Percentiles rank a stretch among this genome's conserved stretches.
These are phyloP conservation scores for Dipodascopsis tothii DNA, from an alignment of 805 yeast species.

Conservation along the genomic window DNA sequence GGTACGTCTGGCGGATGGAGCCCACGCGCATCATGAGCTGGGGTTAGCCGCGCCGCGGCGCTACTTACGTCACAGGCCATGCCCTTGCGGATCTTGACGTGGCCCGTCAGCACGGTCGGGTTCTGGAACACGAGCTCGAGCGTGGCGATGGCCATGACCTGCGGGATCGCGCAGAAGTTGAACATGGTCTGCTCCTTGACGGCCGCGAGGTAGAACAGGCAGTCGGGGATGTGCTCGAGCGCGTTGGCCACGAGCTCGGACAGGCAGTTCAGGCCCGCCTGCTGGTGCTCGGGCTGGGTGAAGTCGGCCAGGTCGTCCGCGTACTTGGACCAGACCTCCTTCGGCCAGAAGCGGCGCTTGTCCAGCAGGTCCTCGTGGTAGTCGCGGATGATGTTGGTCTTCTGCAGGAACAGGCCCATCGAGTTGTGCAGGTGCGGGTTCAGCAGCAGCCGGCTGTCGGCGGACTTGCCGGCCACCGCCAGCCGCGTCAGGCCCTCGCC, in stretches of 20 bases:
- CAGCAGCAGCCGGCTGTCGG: constrained; percentile 46
- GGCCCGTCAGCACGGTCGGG: constrained; percentile 55
- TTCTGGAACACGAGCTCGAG: constrained; percentile 79
- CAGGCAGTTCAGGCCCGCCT: constrained; percentile 64
- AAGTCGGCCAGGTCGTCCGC: constrained; percentile 56
- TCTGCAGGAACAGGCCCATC: constrained; percentile 93
- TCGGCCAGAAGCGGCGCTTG: constrained; percentile 93
- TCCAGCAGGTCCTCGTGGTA: constrained; percentile 85
- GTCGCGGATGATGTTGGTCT: constrained; percentile 92
- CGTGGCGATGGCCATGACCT: constrained; percentile 97
- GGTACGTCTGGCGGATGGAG: constrained; percentile 65
- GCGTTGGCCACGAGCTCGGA: constrained; percentile 76
- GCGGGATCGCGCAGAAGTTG: constrained; percentile 95
- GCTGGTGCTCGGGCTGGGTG: constrained; percentile 39
- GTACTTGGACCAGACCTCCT: constrained; percentile 83
- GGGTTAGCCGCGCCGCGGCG: constrained; percentile 31
- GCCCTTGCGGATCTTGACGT: constrained; percentile 87
- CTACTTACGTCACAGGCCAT: constrained; percentile 39
- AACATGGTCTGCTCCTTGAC: constrained; percentile 76
- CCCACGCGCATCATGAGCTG: constrained; percentile 64
- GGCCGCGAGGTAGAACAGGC: constrained; percentile 63
- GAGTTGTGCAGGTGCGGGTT: constrained; percentile 59
- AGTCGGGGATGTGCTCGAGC: constrained; percentile 67
- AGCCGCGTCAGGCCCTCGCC: constrained; percentile 91
- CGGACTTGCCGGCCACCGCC: constrained; percentile 67